Base-by-base conservation (phyloP, 495 filamentous ascomycete genomes). In the Penicillium psychrofluorescens region DNA sequence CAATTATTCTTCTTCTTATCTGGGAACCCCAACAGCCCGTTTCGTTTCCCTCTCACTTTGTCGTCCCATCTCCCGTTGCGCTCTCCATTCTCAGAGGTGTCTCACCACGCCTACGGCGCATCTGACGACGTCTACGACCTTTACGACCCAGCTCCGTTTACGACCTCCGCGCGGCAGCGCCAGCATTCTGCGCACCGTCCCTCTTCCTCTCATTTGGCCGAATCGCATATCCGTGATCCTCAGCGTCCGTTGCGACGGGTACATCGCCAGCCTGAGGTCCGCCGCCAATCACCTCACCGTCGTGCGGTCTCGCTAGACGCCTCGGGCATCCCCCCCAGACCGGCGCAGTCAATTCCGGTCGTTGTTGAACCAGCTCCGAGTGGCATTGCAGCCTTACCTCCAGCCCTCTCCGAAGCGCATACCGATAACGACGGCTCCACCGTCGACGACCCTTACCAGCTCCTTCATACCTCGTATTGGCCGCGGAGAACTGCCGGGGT, bases 101-200 rank as follows among this genome's bases (percentile, higher is more conserved):
- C 65, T 73, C 60, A 54, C 55, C 54, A 59, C 53, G 52, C 46
- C 51, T 50, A 40, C 46, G 51, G 53, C 58, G 52, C 62, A 34
- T 61, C 63, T 77, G 53, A 83, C 79, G 79, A 82, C 65, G 62
- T 66, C 63, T 63, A 83, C 80, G 79, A 81, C 58, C 45, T 62
- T 68, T 43, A 79, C 78, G 75, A 79, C 66, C 66, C 57, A 40
- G 43, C 59, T 40, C 62, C 66, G 35, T 62, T 74, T 56, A 75
- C 74, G 64, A 74, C 69, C 48, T 66, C 62, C 51, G 56, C 71
- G 55, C 66, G 58, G 65, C 78, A 80, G 66, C 78, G 72, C 71
- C 78, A 79, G 62, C 77, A 75, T 58, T 65, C 61, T 60, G 56
- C 54, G 55, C 50, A 40, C 38, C 51, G 56, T 46, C 56, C 68